These are phyloP conservation scores for Biscogniauxia marginata DNA, from an alignment of 2,329 filamentous ascomycete species.

Conservation along the genomic window DNA sequence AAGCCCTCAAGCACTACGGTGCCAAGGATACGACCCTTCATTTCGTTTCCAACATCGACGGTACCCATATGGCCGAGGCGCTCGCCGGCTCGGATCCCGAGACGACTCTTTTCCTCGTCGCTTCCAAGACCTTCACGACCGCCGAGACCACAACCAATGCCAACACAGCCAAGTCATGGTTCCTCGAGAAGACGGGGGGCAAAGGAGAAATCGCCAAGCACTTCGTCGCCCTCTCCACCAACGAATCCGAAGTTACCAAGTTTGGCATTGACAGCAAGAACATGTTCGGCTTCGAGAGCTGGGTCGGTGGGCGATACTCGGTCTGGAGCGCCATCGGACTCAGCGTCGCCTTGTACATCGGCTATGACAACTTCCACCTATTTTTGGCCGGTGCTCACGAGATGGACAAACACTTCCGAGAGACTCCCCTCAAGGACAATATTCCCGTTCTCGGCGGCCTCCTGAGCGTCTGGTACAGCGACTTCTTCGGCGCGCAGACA, in stretches of 20 bases:
- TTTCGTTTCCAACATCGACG: constrained; percentile 99
- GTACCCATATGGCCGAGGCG: constrained; percentile 95
- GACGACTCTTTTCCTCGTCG: constrained; percentile 97
- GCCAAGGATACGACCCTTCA: constrained; percentile 83
- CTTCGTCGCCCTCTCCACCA: constrained; percentile 97
- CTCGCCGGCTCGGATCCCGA: constrained; percentile 87
- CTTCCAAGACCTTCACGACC: constrained; percentile 99
- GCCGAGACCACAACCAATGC: constrained; percentile 97
- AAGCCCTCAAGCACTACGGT: constrained; percentile 93
- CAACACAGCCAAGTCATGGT: constrained; percentile 96
- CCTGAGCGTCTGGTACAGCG: constrained; percentile 96
- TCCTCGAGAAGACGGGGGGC: constrained; percentile 75
- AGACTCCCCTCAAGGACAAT: constrained; percentile 88
- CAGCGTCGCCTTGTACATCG: constrained; percentile 91
- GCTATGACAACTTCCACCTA: constrained; percentile 95
- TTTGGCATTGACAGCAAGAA: constrained; percentile 98
- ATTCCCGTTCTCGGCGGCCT: constrained; percentile 91
- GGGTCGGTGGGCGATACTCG: constrained; percentile 97
- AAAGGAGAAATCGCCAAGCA: constrained; percentile 94
- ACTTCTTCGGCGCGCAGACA: constrained; percentile 98
- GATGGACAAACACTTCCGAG: constrained; percentile 98
- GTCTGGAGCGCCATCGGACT: constrained; percentile 98
- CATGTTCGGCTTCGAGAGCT: constrained; percentile 99
- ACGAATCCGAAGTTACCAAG: constrained; percentile 92
- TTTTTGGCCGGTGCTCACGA: constrained; percentile 93